Base-by-base conservation (phyloP, 257 asterid genomes). In the Coffea canephora region DNA sequence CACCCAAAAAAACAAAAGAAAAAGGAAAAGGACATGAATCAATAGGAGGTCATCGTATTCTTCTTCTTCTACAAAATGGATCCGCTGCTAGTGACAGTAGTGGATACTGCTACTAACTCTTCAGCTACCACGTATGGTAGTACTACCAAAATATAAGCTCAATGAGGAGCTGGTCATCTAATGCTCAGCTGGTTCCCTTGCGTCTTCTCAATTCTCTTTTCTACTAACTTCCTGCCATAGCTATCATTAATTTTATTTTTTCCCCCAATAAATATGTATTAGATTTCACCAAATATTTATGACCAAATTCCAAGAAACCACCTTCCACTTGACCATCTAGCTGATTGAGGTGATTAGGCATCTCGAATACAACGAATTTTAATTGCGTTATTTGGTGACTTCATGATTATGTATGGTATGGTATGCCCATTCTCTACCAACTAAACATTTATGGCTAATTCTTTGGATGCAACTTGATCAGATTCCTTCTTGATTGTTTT, bases 231-330 rank as follows among this genome's bases (percentile, higher is more conserved):
- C 10, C 18, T 27, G 27, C 6, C 21, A 64, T 16, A 27, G 27
- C 55, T 52, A 50, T 27, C 55, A 43, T 8, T n/a, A 1, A 6
- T 16, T 23, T 18, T 73, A 8, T 65, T 64, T 43, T 45, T n/a
- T 64, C 27, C 46, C 16, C 31, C 31, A 43, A 54, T 39, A 50
- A 3, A 41, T 74, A 50, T 23, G 61, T 15, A 75, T 81, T 76
- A 81, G 77, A 80, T 81, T 62, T 76, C 80, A 81, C 84, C 84
- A 76, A 81, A 77, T 61, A 43, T 57, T 73, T 69, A 21, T 59
- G 84, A 81, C 84, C 81, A 76, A 76, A 76, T 70, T 81, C 77
- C 36, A 48, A 8, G 3, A 16, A 21, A n/a, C 57, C 73, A 59
- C 62, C 16, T 55, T 41, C 73, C 46, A 71, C 16, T 55, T 41